Percentiles rank a stretch among this genome's conserved stretches.
phyloP scores from a whole-genome alignment of 1,284 basidiomycete species.

The Cryptococcus sp. region DNA sequence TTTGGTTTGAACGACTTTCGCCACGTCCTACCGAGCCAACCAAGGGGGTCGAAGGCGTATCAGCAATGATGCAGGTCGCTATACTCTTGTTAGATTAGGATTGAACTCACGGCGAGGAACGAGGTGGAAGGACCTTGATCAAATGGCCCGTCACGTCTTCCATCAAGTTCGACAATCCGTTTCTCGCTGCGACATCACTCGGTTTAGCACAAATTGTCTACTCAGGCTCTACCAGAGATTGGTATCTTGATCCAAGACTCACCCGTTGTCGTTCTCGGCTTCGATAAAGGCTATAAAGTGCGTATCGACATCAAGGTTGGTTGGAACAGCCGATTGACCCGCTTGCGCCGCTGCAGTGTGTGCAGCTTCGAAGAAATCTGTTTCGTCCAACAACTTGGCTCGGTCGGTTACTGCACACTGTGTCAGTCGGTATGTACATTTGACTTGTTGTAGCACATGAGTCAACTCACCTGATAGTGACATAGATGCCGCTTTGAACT shows the following conservation, averaged over 20 bases:
- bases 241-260: constrained; percentile 11
- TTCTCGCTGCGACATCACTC: constrained; percentile 32
- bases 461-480: constrained; percentile 33
- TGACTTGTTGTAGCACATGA: constrained; percentile 58
- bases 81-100: constrained; percentile 9
- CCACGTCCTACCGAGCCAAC: constrained; percentile 63
- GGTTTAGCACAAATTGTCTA: neutral
- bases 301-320: constrained; percentile 64
- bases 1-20: constrained; percentile 64
- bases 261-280: constrained; percentile 53
- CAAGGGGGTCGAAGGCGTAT: neutral
- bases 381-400: constrained; percentile 70
- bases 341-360: constrained; percentile 68
- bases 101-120: constrained; percentile 60
- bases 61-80: too few relatives aligned
- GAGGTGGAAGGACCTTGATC: constrained; percentile 67
- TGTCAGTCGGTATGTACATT: neutral
- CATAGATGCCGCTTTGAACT: constrained; percentile 46
- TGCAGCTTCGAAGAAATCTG: constrained; percentile 71
- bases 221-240: neutral
- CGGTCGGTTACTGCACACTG: constrained; percentile 59
- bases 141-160: constrained; percentile 67
- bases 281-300: constrained; percentile 84
- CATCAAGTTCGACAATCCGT: constrained; percentile 79
- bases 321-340: constrained; percentile 66